Evolutionary conservation across 2,329 filamentous ascomycete genomes (phyloP), one percentile per base, ranked within the genome.

Genomic region (Berkeleyomyces rouxiae): DNA sequence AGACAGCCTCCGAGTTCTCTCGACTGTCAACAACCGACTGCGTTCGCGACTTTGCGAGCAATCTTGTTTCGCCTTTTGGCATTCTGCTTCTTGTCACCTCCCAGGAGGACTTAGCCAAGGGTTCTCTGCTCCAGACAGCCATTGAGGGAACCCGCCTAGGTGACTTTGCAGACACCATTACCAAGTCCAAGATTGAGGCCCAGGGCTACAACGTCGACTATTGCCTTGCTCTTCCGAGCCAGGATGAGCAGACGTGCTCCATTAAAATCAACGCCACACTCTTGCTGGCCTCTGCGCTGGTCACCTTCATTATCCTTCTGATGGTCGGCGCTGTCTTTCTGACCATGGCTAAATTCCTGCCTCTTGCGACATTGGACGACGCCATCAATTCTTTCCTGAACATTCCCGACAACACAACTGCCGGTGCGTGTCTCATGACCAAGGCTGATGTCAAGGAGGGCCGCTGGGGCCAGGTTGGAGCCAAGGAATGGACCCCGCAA

Each of bases 341-440:
- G 1, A 65, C 75, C 51, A 75, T 53, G 68, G 71, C 67, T 64
- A 69, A 68, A 16, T 75, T 77, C 66, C 69, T 70, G 13, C 78
- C 77, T 0, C 72, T 81, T 3, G 74, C 76, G 13, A 80, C 78
- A 0, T 71, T 80, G 2, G 78, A 78, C 40, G 79, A 81, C 65
- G 76, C 76, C 37, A 70, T 81, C n/a, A 68, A 73, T 4, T 80
- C 78, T 1, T 80, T 81, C 63, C 73, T 81, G 55, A 69, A 70
- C 10, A 71, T 73, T 1, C 74, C 77, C 0, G 78, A 81, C 67
- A 68, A 69, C 1, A 72, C 71, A 1, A 79, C 78, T 0, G 71
- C 70, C 37, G 73, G 72, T 16, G 71, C 72, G 4, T 80, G 76
- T 63, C 72, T 81, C 11, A 68, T 81, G 58, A 74, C 74, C 62